A percentile compares a stretch with the other conserved stretches of the same genome.
These are phyloP conservation scores for Euryodendron excelsum DNA, from an alignment of 148 eudicot genomes.

Conservation along the genomic window DNA sequence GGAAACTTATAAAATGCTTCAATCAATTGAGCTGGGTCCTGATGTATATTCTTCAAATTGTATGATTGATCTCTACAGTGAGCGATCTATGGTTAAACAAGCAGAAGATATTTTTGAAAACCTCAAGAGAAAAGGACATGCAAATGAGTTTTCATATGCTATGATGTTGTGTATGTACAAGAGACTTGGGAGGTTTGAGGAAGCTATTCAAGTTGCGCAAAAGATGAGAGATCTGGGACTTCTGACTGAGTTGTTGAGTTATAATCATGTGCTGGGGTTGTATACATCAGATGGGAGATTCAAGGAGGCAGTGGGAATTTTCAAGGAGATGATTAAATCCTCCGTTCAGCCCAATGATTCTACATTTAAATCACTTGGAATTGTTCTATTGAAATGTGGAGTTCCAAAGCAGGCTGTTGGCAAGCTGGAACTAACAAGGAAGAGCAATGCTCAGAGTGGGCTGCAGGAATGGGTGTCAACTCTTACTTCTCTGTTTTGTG, in stretches of 20 bases:
- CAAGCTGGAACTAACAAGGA: constrained; percentile 62
- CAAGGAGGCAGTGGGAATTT: constrained; percentile 56
- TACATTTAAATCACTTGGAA: constrained; percentile 60
- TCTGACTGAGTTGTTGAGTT: constrained; percentile 70
- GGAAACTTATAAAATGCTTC: constrained; percentile 54
- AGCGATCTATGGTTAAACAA: constrained; percentile 60
- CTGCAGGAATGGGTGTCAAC: constrained; percentile 59
- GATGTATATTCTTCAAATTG: constrained; percentile 74
- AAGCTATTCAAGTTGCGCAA: constrained; percentile 58
- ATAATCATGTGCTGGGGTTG: constrained; percentile 68
- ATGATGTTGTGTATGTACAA: constrained; percentile 95
- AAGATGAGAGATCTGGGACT: constrained; percentile 70
- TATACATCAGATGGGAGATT: constrained; percentile 63
- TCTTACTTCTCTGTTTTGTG: constrained; percentile 44
- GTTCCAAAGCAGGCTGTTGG: constrained; percentile 55
- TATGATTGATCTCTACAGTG: constrained; percentile 80
- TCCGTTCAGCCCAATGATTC: constrained; percentile 66
- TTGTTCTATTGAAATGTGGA: constrained; percentile 65
- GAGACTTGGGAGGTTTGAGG: constrained; percentile 58
- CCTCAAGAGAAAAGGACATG: constrained; percentile 48
- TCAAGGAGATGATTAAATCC: constrained; percentile 62
- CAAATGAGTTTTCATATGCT: constrained; percentile 88
- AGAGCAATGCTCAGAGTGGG: constrained; percentile 42
- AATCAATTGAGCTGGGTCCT: constrained; percentile 43
- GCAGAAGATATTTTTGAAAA: constrained; percentile 68